Evolutionary conservation across 805 yeast species (phyloP).

Genomic region (Ogataea neopini): DNA sequence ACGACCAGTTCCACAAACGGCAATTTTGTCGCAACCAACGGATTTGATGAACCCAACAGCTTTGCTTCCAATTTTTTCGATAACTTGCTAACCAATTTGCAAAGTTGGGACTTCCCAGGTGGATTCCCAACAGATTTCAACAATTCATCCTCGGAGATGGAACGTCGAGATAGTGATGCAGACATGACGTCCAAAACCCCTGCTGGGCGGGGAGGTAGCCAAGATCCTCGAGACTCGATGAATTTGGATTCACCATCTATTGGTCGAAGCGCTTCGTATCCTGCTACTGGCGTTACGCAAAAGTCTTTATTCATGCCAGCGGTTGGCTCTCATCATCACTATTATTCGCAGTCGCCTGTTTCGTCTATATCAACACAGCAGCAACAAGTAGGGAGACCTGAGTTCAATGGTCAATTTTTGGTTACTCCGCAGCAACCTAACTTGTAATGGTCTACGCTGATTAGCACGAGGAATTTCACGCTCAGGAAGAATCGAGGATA

Average conservation of each 20-base stretch:
- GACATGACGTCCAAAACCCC: not conserved
- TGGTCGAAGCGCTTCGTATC: slow-evolving; percentile 3
- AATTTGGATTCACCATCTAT: not conserved
- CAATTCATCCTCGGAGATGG: not conserved
- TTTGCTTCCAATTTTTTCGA: slow-evolving; percentile 21
- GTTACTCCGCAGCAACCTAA: slow-evolving; percentile 1
- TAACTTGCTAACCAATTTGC: slow-evolving; percentile 25
- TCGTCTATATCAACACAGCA: not conserved
- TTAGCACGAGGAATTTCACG: not conserved
- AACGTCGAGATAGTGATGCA: not conserved
- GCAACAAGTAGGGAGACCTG: not conserved
- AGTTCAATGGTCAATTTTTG: not conserved
- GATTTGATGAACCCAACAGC: slow-evolving; percentile 14
- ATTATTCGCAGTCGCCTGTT: not conserved
- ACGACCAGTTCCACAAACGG: not conserved
- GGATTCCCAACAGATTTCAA: slow-evolving; percentile 1
- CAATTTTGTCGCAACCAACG: slow-evolving; percentile 2
- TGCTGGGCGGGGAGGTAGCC: not conserved
- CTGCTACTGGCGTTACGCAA: not conserved
- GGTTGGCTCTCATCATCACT: not conserved
- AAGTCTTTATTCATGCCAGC: slow-evolving; percentile 5
- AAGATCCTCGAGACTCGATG: not conserved
- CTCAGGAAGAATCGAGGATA: no score
- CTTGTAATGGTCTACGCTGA: not conserved
- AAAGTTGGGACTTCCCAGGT: slow-evolving; percentile 24